Evolutionary conservation across 2,329 filamentous ascomycete species (phyloP), one percentile per base, ranked within the genome.

Genomic region (Alternaria viburni): DNA sequence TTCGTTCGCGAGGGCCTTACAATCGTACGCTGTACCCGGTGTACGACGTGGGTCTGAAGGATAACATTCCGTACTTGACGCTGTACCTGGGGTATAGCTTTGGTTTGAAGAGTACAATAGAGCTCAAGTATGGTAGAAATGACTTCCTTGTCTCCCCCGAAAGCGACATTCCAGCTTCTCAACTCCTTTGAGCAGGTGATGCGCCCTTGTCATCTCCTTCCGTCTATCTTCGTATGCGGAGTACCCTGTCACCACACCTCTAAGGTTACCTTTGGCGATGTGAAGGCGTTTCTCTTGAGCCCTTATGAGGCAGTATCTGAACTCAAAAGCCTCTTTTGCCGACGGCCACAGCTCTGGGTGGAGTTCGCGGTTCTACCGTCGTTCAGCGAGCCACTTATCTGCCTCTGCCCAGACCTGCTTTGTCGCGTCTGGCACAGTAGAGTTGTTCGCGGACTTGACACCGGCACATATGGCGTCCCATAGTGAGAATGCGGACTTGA

Each of bases 391-490:
- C 89, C 89, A 91, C 55, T 83, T 83, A 69, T 90, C 86, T 5
- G 86, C 86, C 59, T 86, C 84, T n/a, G 82, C 82, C 84, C 89
- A 90, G 46, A 84, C 69, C 68, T 86, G 84, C 56, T 83, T 81
- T 36, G 85, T 83, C 26, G 70, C 55, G 67, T 85, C 79, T 30
- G 80, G 79, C 4, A 81, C 71, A 23, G 77, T 71, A 19, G 77
- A 56, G 49, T 82, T 83, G 13, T 84, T 84, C 3, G 85, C 84
- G 46, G 79, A 82, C 73, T 88, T 86, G 28, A 89, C 83, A 15
- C 86, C 88, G 57, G 84, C 83, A 71, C 86, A 88, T 57, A 90
- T 86, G 61, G 88, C 88, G 81, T 89, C 88, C 88, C 88, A 91
- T 26, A 91, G 78, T 61, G 84, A 84, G 76, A 89, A 90, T 4